Percentiles rank a stretch among this genome's conserved stretches.
phyloP scores from a whole-genome alignment of 73 alveolate species.

The Paramecium caudatum region DNA sequence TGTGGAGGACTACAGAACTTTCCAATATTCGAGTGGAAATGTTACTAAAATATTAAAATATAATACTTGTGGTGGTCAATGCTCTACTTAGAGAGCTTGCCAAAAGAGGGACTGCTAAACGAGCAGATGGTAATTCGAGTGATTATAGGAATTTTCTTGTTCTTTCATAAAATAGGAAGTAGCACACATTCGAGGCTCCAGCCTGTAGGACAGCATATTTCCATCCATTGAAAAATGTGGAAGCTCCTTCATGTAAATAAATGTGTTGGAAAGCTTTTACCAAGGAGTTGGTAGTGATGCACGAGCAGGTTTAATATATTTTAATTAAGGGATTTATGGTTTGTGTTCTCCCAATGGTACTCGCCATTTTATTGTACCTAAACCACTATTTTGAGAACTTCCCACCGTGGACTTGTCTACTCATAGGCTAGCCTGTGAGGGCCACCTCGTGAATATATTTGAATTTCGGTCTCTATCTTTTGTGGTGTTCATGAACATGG shows the following conservation, averaged over 20 bases:
- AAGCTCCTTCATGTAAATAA: conserved; percentile 61
- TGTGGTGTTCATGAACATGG: conserved; percentile 24
- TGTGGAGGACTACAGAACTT: conserved; percentile 54
- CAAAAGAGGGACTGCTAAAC: conserved; percentile 57
- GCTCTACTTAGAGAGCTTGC: conserved; percentile 69
- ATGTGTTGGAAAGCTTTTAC: conserved; percentile 59
- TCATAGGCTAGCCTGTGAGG: conserved; percentile 9
- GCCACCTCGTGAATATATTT: conserved; percentile 66
- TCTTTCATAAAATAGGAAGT: conserved; percentile 69
- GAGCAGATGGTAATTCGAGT: conserved; percentile 13
- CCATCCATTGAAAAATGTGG: conserved; percentile 75
- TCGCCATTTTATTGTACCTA: neutral
- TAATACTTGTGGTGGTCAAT: conserved; percentile 70
- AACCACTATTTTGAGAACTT: conserved; percentile 29
- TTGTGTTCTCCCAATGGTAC: conserved; percentile 1
- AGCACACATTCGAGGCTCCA: conserved; percentile 73
- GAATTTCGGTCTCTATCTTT: conserved; percentile 52
- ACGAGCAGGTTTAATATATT: conserved; percentile 64
- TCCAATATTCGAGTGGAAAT: conserved; percentile 76
- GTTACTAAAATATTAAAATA: conserved; percentile 56
- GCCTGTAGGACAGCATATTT: conserved; percentile 67
- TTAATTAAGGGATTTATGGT: conserved; percentile 66
- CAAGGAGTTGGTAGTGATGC: conserved; percentile 55
- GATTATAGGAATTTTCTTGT: conserved; percentile 51
- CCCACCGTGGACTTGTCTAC: conserved; percentile 15